phyloP scores from a whole-genome alignment of 305 asterid species.

The Petunia hybrid region DNA sequence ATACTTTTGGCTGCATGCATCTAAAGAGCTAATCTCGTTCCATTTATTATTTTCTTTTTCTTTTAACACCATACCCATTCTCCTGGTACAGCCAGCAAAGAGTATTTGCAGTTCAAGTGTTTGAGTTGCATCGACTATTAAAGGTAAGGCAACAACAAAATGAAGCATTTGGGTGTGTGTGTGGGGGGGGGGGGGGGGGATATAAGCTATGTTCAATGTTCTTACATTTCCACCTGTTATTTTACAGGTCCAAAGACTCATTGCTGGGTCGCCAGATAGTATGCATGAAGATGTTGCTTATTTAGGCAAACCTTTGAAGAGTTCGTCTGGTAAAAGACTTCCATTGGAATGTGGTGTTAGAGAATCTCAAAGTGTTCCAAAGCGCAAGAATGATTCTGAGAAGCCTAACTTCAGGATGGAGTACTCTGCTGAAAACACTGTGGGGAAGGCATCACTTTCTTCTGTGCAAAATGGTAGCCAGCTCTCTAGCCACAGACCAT shows the following conservation, averaged over 20 bases:
- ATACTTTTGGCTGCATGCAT: constrained; percentile 22
- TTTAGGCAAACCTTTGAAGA: constrained; percentile 52
- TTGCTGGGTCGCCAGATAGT: constrained; percentile 71
- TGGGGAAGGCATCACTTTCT: constrained; percentile 52
- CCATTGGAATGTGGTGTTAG: constrained; percentile 50
- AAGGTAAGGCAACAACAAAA: constrained; percentile 54
- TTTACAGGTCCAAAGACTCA: constrained; percentile 76
- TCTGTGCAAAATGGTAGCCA: constrained; percentile 52
- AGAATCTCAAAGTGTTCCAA: constrained; percentile 46
- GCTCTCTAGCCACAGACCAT: constrained; percentile 44
- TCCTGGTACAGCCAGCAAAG: constrained; percentile 77
- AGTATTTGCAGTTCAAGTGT: constrained; percentile 91
- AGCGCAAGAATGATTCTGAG: constrained; percentile 45
- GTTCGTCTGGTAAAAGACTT: constrained; percentile 52
- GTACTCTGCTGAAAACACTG: constrained; percentile 66
- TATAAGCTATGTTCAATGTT: too few species aligned
- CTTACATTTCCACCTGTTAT: neutral
- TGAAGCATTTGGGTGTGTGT: neutral
- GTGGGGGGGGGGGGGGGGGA: neutral
- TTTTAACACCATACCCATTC: constrained; percentile 28
- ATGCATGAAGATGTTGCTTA: constrained; percentile 55
- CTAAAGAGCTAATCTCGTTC: neutral
- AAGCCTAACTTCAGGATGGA: constrained; percentile 60
- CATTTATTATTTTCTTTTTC: neutral
- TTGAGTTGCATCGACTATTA: constrained; percentile 89